Base-by-base conservation (phyloP, 192 early-diverging fungal species). In the Coemansia sp. region DNA sequence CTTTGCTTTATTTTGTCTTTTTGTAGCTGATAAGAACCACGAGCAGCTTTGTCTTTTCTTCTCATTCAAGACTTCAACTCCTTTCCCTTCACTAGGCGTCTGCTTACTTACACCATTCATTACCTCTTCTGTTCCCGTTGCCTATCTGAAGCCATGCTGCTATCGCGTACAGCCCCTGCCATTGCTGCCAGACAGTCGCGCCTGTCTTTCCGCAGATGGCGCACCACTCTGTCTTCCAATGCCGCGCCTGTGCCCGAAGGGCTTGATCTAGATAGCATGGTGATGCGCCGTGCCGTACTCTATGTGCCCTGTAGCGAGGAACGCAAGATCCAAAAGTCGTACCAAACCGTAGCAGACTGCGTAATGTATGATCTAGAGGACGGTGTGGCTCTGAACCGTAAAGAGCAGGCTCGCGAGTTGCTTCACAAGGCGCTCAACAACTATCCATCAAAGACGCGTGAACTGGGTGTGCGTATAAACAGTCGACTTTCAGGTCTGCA, bases 291-390 rank as follows among this genome's bases (percentile, higher is more conserved):
- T 9, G 52, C 72, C 0, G 50, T 75, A 9, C 68, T 75, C 44
- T 75, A 75, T n/a, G 87, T 91, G 14, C 87, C 89, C 17, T 86
- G 85, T 56, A 93, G 91, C 64, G 93, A 95, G 36, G 87, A 89
- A 47, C 83, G 91, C 56, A 95, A 94, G 55, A 74, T 97, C 20
- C 78, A 80, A 41, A 89, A 85, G 26, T 92, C 92, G 8, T 67
- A 87, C 6, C 64, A 72, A 4, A 55, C 84, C 3, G 45, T 36
- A 6, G 89, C 86, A 2, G 95, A 97, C 68, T 87, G 85, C 58
- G 67, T 94, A 17, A 87, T 94, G 27, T 94, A 91, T 53, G 95
- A 97, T 56, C 78, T 97, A 3, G 95, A 97, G 53, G 95, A 97
- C 66, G 85, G 90, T 15, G 95, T 97, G 1, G 76, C 90, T 0